Evolutionary conservation across 768 basidiomycete genomes (phyloP).

Genomic region (Clavaria fumosa): DNA sequence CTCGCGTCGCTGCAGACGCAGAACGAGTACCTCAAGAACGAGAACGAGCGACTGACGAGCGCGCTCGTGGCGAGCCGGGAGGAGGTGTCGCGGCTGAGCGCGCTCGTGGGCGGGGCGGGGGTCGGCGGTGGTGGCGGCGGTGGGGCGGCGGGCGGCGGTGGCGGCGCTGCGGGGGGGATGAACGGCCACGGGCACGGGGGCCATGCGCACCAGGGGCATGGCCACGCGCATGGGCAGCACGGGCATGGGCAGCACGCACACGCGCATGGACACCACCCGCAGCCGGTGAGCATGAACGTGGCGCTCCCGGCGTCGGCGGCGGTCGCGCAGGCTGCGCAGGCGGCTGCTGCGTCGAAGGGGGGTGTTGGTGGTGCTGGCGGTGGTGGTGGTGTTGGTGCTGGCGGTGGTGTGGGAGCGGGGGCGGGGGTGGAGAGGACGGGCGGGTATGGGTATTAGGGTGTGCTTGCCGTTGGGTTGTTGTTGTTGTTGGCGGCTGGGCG

Average conservation of each 20-base stretch:
- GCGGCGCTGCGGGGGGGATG: conserved; percentile 1
- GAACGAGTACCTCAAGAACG: conserved; percentile 81
- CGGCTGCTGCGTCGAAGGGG: too few relatives aligned
- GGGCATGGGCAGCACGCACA: too few relatives aligned
- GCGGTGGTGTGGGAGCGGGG: too few relatives aligned
- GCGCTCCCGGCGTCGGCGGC: conserved; percentile 14
- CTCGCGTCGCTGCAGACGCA: conserved; percentile 82
- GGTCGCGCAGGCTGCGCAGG: too few relatives aligned
- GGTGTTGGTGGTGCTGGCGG: too few relatives aligned
- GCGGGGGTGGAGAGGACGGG: too few relatives aligned
- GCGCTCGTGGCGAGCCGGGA: conserved; percentile 82
- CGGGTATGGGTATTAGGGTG: too few relatives aligned
- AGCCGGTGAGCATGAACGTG: conserved; percentile 33
- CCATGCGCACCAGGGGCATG: background rate
- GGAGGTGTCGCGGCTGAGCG: conserved; percentile 73
- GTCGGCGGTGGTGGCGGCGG: conserved; percentile 27
- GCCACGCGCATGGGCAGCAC: too few relatives aligned
- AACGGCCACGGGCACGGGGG: background rate
- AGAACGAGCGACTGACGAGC: conserved; percentile 85
- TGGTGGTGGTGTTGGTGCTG: too few relatives aligned
- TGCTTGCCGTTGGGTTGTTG: too few relatives aligned
- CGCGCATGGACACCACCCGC: conserved; percentile 21
- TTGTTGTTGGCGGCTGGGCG: too few relatives aligned
- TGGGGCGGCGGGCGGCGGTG: conserved; percentile 13
- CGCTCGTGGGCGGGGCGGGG: conserved; percentile 52